phyloP scores from a whole-genome alignment of 768 basidiomycete genomes.

The Peribolospora baueri region DNA sequence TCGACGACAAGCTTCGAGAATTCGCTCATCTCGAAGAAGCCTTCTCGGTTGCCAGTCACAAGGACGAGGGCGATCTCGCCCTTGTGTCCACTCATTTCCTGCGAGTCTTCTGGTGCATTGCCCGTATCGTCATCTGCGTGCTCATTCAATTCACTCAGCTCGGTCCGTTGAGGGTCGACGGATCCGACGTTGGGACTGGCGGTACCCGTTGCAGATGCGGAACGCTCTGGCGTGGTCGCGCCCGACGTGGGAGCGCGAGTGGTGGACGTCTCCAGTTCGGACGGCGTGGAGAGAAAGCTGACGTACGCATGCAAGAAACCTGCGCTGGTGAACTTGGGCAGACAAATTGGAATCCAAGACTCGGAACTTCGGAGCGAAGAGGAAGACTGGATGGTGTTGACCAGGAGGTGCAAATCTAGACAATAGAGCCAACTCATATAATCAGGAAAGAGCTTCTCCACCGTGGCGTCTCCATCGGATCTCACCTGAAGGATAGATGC shows the following conservation, averaged over 20 bases:
- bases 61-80: conserved; percentile 41
- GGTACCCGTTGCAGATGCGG: not conserved
- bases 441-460: no score
- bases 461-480: no score
- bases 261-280: not conserved
- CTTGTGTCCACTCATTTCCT: no score
- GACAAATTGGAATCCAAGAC: conserved; percentile 82
- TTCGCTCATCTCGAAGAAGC: conserved; percentile 48
- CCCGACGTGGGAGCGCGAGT: no score
- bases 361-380: conserved; percentile 48
- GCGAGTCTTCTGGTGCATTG: not conserved
- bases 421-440: not conserved
- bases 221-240: no score
- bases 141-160: no score
- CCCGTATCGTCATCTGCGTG: conserved; percentile 17
- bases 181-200: conserved; percentile 23
- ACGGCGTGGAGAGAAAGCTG: conserved; percentile 12
- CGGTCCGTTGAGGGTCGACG: no score
- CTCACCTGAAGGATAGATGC: conserved; percentile 43
- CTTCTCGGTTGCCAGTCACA: conserved; percentile 52
- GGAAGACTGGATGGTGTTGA: conserved; percentile 70
- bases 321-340: conserved; percentile 74
- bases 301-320: conserved; percentile 84
- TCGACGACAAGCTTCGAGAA: conserved; percentile 48
- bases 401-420: conserved; percentile 36